These are phyloP conservation scores for Bullera alba DNA, from an alignment of 768 basidiomycete genomes.

Conservation along the genomic window DNA sequence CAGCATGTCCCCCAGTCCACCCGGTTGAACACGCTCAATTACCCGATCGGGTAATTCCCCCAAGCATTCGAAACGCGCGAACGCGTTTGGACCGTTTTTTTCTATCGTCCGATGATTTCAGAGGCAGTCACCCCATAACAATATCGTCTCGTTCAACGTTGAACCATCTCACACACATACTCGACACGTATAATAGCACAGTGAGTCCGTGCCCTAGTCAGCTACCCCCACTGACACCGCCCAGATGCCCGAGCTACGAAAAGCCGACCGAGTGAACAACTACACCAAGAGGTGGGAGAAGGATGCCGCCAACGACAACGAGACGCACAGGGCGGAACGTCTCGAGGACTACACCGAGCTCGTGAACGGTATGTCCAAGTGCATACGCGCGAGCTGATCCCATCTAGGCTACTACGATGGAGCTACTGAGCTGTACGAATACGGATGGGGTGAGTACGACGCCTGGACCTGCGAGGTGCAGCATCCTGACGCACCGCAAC, in stretches of 20 bases:
- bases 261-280: slow-evolving; percentile 21
- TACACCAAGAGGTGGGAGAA: slow-evolving; percentile 92
- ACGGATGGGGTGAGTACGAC: slow-evolving; percentile 50
- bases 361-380: slow-evolving; percentile 66
- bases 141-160: too few relatives aligned
- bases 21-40: too few relatives aligned
- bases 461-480: not conserved
- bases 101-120: too few relatives aligned
- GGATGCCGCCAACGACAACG: slow-evolving; percentile 63
- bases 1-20: too few relatives aligned
- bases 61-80: too few relatives aligned
- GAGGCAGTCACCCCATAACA: too few relatives aligned
- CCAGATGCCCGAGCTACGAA: slow-evolving; percentile 18
- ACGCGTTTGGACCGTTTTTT: too few relatives aligned
- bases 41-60: too few relatives aligned
- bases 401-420: slow-evolving; percentile 86
- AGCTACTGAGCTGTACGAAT: slow-evolving; percentile 90
- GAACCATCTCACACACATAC: too few relatives aligned
- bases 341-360: slow-evolving; percentile 82
- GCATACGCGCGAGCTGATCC: not conserved
- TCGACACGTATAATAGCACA: too few relatives aligned
- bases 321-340: slow-evolving; percentile 62
- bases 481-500: slow-evolving; percentile 48
- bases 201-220: not conserved
- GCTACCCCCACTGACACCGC: not conserved